Evolutionary conservation across 371 early-diverging fungal species (phyloP), one percentile per base, ranked within the genome.

Genomic region (Mortierella sp.): DNA sequence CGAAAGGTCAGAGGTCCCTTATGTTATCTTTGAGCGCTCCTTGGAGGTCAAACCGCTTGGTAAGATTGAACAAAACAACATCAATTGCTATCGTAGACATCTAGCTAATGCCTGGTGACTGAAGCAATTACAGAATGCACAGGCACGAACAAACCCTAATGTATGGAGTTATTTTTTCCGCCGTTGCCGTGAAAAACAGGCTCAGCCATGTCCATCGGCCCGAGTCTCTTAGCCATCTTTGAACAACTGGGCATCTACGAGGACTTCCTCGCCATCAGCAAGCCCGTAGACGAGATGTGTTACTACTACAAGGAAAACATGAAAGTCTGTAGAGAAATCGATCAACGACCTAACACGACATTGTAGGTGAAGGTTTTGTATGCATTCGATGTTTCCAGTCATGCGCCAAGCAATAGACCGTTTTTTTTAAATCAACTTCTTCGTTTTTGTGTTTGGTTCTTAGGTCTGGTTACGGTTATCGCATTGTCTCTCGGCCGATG

Each of bases 401-500:
- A 53, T 40, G 2, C 6, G 43, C 43, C 43, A 53, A 24, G 24
- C 13, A 24, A 24, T 6, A 2, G 14, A 13, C 1, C 24, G 5
- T 16, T 21, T 40, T 40, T 9, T 46, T 13, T n/a, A n/a, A n/a
- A 13, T 13, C 13, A 5, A 9, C 13, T 46, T 1, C 26, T n/a
- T 55, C 26, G 9, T 6, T 54, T 54, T 51, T 51, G 51, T 54
- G 5, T 16, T 16, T 55, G 57, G 0, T 11, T 13, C 5, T 16
- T 43, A 75, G 75, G 31, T 21, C 69, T 28, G 75, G 75, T 2
- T 75, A 69, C 26, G 31, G 48, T 3, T n/a, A 34, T 0, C 34
- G 69, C n/a, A 75, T 75, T 34, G 53, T 75, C 16, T 51, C 69
- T 0, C 75, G 75, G 26, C 76, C 76, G 9, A 28, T 31, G 28